Conservation (phyloP, 202 grass and related monocot genomes). For the Zizania palustris region DNA sequence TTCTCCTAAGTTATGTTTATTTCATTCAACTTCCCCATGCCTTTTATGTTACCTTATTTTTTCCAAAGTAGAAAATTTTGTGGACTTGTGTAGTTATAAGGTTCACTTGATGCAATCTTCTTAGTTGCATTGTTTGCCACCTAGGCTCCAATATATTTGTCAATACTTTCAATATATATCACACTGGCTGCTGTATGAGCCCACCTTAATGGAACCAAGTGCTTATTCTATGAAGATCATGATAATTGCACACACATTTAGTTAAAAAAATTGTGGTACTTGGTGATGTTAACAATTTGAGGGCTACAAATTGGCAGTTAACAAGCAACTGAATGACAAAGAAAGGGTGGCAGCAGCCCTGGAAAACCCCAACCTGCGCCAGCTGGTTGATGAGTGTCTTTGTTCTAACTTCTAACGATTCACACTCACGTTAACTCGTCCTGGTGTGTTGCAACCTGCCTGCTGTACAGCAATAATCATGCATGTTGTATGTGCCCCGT, state of each 20-base stretch:
- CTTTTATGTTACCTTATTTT: neutral
- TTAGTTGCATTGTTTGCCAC: neutral
- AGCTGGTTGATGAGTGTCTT: conserved; percentile 93
- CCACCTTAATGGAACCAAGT: neutral
- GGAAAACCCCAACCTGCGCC: conserved; percentile 93
- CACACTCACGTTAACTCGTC: conserved; percentile 52
- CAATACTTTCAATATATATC: conserved; percentile 20
- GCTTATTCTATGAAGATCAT: neutral
- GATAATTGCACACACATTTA: neutral
- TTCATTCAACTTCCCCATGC: neutral
- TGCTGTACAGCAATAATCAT: conserved; percentile 58
- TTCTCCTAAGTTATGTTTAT: conserved; percentile 6
- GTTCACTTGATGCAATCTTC: neutral
- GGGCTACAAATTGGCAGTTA: conserved; percentile 62
- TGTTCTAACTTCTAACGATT: conserved; percentile 73
- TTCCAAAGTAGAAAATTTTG: neutral
- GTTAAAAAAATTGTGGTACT: neutral
- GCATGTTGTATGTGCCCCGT: conserved; percentile 30
- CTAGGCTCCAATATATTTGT: neutral
- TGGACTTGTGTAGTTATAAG: neutral
- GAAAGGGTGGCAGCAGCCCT: conserved; percentile 87
- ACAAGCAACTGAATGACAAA: conserved; percentile 99
- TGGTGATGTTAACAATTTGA: conserved; percentile 25
- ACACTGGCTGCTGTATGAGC: neutral
- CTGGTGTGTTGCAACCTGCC: conserved; percentile 14